These are phyloP conservation scores for Plasmodium relictum DNA, from an alignment of 169 alveolate genomes.

Conservation along the genomic window DNA sequence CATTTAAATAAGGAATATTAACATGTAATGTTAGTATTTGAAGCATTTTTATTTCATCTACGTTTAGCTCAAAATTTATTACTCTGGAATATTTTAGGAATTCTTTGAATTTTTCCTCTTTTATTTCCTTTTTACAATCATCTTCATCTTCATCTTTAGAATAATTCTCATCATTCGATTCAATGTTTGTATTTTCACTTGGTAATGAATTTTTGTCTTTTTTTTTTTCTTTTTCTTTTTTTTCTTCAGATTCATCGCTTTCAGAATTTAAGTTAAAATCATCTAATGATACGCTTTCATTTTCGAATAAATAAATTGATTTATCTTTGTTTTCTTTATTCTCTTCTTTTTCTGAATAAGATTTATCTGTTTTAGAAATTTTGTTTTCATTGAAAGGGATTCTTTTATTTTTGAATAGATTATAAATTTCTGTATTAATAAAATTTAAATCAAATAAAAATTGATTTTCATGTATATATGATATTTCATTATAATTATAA, in stretches of 20 bases:
- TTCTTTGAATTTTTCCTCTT: slow-evolving; percentile 18
- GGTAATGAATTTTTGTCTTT: background rate
- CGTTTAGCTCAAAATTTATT: slow-evolving; percentile 26
- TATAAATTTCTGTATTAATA: slow-evolving; percentile 32
- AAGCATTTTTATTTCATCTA: slow-evolving; percentile 42
- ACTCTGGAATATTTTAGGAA: slow-evolving; percentile 27
- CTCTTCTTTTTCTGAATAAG: background rate
- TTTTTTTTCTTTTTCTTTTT: background rate
- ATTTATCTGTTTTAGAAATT: background rate
- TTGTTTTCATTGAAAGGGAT: background rate
- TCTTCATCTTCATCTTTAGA: background rate
- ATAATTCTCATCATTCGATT: background rate
- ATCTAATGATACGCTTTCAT: slow-evolving; percentile 39
- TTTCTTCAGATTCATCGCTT: slow-evolving; percentile 4
- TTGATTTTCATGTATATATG: slow-evolving; percentile 25
- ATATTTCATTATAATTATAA: slow-evolving; percentile 21
- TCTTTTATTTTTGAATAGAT: background rate
- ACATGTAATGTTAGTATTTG: slow-evolving; percentile 61
- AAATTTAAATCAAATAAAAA: slow-evolving; percentile 58
- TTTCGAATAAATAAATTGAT: slow-evolving; percentile 40
- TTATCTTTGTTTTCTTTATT: slow-evolving; percentile 40
- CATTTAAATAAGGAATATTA: slow-evolving; percentile 42
- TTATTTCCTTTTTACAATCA: slow-evolving; percentile 11
- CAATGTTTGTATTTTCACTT: background rate
- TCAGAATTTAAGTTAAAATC: slow-evolving; percentile 75